Base-by-base conservation (phyloP, 345 rosid species). In the Erucastrum elatum region DNA sequence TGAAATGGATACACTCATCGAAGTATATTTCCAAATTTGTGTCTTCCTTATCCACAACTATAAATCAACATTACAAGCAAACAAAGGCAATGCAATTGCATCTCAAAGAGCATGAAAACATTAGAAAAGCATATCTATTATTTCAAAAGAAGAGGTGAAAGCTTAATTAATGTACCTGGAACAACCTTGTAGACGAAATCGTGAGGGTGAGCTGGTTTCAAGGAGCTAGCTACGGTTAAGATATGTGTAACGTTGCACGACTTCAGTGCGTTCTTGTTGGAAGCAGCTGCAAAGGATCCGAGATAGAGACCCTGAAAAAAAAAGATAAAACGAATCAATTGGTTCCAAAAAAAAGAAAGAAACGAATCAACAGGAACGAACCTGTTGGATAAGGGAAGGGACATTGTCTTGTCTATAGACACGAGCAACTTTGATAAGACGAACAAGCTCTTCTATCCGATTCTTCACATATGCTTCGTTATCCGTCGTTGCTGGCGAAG, bases 1-100 rank as follows among this genome's bases (percentile, higher is more conserved):
- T 90, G 81, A 93, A 93, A 37, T 80, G 41, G 60, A 85, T 70
- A 81, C 94, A 89, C 68, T 89, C 94, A 64, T 88, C 87, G 55
- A 93, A 93, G 81, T 86, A 82, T 68, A 73, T 84, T 31, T 66
- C 82, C 71, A 93, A 73, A 77, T 88, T 72, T 15, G 91, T 86
- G 51, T 90, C 88, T 78, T 77, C 84, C 71, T 74, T 86, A 84
- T 93, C 97, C 66, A 76, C 74, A 71, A 93, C 94, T 91, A 68
- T 77, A n/a, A n/a, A n/a, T n/a, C n/a, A n/a, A n/a, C n/a, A n/a
- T n/a, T n/a, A n/a, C n/a, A n/a, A n/a, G n/a, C n/a, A n/a, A n/a
- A n/a, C n/a, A n/a, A n/a, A n/a, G n/a, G n/a, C n/a, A n/a, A n/a
- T n/a, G n/a, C n/a, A n/a, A n/a, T n/a, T n/a, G n/a, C n/a, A n/a